Evolutionary conservation across 345 rosid genomes (phyloP), one percentile per base, ranked within the genome.

Genomic region (Populus nigra): DNA sequence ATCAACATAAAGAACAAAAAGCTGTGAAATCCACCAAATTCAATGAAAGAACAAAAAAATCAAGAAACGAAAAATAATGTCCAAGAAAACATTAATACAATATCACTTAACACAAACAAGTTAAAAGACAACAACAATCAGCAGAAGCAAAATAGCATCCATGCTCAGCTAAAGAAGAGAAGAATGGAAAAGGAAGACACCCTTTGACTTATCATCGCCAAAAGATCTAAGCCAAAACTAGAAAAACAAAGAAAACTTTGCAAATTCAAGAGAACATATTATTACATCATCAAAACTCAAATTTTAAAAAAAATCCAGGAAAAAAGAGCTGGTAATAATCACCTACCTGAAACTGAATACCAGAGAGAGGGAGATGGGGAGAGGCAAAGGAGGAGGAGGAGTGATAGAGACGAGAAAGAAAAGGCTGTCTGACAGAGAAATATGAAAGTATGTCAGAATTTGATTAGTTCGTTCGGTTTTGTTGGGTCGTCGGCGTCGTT

Each of bases 401-500:
- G 31, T 12, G 72, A 31, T 5, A n/a, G 25, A 13, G 25, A 17
- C 7, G 31, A 41, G 39, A 29, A 50, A 5, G 50, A 68, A 23
- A 76, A 57, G 66, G 27, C 12, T 55, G 65, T 59, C 25, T 23
- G 67, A 69, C 65, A 47, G 68, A 66, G 27, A 23, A 36, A 69
- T 25, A 50, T 18, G 49, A 59, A 70, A 69, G 69, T 22, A 47
- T 47, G 50, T 47, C 15, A 12, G 50, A 47, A 47, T 12, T 15
- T 10, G 45, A 18, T 8, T 45, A 67, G n/a, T 8, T 38, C 41
- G 7, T 65, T 35, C 8, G 36, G 76, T 50, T 72, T 36, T 33
- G 81, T 68, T 78, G 81, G 77, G 57, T 39, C 81, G 77, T 78
- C 77, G 81, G 81, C 81, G 68, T 73, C 81, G 62, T 78, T 33